These are phyloP conservation scores for Chaetomium cochliodes DNA, from an alignment of 495 filamentous ascomycete genomes.

Conservation along the genomic window DNA sequence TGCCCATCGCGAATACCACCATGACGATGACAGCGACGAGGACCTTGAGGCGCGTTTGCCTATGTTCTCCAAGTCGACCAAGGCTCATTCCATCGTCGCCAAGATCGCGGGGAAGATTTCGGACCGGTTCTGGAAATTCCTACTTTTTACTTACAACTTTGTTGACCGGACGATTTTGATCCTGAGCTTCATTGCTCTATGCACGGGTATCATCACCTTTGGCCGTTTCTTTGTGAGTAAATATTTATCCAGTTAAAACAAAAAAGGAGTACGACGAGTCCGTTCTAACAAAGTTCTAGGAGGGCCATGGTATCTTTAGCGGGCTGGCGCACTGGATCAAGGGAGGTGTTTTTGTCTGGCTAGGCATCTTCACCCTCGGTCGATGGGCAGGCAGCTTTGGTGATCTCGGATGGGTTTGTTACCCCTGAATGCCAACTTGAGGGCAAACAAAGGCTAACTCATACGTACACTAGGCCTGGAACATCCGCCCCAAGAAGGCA, in stretches of 20 bases:
- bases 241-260: conserved; percentile 11
- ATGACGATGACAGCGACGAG: conserved; percentile 41
- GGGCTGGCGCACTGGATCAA: conserved; percentile 94
- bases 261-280: conserved; percentile 39
- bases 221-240: conserved; percentile 57
- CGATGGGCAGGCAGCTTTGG: conserved; percentile 90
- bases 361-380: conserved; percentile 82
- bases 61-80: conserved; percentile 21
- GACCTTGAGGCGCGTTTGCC: conserved; percentile 34
- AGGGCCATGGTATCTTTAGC: conserved; percentile 53
- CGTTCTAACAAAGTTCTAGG: conserved; percentile 20
- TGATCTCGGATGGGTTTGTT: conserved; percentile 78
- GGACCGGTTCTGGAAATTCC: conserved; percentile 43
- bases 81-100: conserved; percentile 29
- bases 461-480: conserved; percentile 64
- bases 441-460: neutral
- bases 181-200: conserved; percentile 57
- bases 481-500: conserved; percentile 66
- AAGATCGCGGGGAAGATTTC: conserved; percentile 42
- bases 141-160: conserved; percentile 44
- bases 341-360: conserved; percentile 96
- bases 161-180: conserved; percentile 51
- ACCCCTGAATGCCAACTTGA: neutral
- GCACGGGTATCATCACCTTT: conserved; percentile 58
- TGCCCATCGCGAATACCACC: conserved; percentile 50